phyloP scores from a whole-genome alignment of 257 asterid species.

The Marsdenia floribunda region DNA sequence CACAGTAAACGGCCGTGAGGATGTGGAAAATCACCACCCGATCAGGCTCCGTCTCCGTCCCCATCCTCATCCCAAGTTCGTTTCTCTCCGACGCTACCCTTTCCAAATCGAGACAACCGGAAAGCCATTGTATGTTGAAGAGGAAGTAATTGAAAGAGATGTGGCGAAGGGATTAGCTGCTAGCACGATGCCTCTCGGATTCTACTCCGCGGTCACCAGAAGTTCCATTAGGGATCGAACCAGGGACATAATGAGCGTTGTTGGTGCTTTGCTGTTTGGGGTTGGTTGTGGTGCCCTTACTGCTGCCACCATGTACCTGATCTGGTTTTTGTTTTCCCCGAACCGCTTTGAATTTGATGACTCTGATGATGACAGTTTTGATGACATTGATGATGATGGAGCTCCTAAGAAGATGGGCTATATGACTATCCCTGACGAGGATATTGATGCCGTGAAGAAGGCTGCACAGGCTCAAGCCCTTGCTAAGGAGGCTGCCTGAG shows the following conservation, averaged over 20 bases:
- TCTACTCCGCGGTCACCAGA: constrained; percentile 47
- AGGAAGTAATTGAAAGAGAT: neutral
- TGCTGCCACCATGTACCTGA: constrained; percentile 57
- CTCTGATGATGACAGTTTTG: constrained; percentile 39
- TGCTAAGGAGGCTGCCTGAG: constrained; percentile 40
- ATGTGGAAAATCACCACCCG: neutral
- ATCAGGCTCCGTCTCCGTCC: neutral
- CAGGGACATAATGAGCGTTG: constrained; percentile 70
- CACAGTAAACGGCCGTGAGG: constrained; percentile 1
- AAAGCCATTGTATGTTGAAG: constrained; percentile 4
- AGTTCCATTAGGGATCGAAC: constrained; percentile 64
- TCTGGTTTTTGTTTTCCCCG: constrained; percentile 62
- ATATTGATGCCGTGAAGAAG: constrained; percentile 43
- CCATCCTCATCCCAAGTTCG: neutral
- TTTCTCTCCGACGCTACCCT: constrained; percentile 19
- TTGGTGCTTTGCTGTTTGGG: constrained; percentile 70
- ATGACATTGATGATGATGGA: constrained; percentile 30
- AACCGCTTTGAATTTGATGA: constrained; percentile 48
- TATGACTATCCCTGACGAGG: constrained; percentile 36
- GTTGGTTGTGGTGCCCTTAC: constrained; percentile 81
- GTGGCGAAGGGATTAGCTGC: constrained; percentile 13
- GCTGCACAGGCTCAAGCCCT: constrained; percentile 29
- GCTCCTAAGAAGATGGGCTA: constrained; percentile 52
- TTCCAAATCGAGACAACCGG: constrained; percentile 6
- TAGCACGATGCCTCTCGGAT: constrained; percentile 33